These are phyloP conservation scores for Aspergillus taichungensis DNA, from an alignment of 495 filamentous ascomycete genomes.

Conservation along the genomic window DNA sequence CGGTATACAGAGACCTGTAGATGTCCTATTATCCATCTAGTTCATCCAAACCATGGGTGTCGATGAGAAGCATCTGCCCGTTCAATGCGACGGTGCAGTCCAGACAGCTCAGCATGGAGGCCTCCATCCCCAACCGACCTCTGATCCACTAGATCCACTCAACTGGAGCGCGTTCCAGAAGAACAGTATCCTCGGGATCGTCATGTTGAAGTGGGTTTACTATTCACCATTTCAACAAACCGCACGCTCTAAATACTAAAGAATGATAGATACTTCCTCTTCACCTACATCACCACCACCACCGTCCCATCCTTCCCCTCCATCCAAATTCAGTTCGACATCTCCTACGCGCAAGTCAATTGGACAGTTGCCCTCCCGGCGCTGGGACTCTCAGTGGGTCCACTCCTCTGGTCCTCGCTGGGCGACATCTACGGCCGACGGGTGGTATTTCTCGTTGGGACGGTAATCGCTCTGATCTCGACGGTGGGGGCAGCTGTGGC, in stretches of 20 bases:
- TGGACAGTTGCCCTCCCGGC: conserved; percentile 58
- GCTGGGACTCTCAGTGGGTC: conserved; percentile 48
- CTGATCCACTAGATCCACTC: conserved; percentile 49
- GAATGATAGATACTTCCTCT: conserved; percentile 47
- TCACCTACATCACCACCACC: conserved; percentile 56
- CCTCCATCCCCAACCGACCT: conserved; percentile 41
- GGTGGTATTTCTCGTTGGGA: conserved; percentile 46
- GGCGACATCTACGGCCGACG: conserved; percentile 52
- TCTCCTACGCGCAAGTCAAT: conserved; percentile 46
- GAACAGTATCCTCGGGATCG: conserved; percentile 42
- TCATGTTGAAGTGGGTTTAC: conserved; percentile 46
- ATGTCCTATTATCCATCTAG: not conserved
- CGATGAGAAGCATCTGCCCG: not conserved
- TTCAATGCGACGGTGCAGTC: conserved; percentile 8
- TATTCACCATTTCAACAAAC: not conserved
- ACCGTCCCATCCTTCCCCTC: conserved; percentile 50
- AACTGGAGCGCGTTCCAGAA: conserved; percentile 48
- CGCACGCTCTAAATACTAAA: conserved; percentile 2
- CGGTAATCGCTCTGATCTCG: conserved; percentile 42
- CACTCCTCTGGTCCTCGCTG: conserved; percentile 49
- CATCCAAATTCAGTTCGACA: conserved; percentile 41
- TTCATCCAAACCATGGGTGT: not conserved
- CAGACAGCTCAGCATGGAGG: conserved; percentile 20
- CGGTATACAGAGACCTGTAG: no score
- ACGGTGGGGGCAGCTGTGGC: conserved; percentile 45